phyloP scores from a whole-genome alignment of 176 grass and related monocot genomes.

The Tuctoria greenei region DNA sequence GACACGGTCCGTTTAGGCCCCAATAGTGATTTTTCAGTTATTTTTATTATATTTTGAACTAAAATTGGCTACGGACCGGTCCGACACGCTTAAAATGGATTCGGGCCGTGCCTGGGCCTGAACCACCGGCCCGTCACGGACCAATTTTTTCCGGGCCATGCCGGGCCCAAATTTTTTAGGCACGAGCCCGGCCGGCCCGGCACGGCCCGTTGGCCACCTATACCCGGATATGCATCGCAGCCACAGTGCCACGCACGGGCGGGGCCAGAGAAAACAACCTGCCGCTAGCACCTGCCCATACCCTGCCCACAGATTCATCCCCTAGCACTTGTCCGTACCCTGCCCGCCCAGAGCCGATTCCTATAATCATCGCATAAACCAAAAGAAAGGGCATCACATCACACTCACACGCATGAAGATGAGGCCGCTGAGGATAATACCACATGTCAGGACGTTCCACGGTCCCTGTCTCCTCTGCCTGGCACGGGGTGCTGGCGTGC shows the following conservation, averaged over 20 bases:
- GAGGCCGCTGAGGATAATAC: conserved; percentile 18
- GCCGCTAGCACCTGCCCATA: too few relatives aligned
- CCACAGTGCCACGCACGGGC: background rate
- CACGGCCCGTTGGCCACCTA: too few relatives aligned
- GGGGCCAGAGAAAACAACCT: conserved; percentile 23
- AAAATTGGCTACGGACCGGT: too few relatives aligned
- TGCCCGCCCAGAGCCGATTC: background rate
- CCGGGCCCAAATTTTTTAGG: too few relatives aligned
- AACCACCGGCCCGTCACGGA: too few relatives aligned
- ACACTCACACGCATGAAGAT: background rate
- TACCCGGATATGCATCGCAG: conserved; percentile 10
- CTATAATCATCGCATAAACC: conserved; percentile 6
- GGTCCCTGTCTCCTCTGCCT: background rate
- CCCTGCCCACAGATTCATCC: conserved; percentile 55
- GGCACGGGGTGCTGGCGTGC: background rate
- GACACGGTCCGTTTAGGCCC: too few relatives aligned
- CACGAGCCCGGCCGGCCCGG: too few relatives aligned
- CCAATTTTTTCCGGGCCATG: too few relatives aligned
- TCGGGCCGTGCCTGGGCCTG: too few relatives aligned
- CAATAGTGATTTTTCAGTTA: too few relatives aligned
- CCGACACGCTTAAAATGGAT: too few relatives aligned
- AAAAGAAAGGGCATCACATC: background rate
- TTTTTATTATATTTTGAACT: too few relatives aligned
- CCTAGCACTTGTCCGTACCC: conserved; percentile 38
- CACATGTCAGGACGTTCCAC: conserved; percentile 42